Evolutionary conservation across 495 filamentous ascomycete genomes (phyloP).

Genomic region (Lasiosphaeria miniovina): DNA sequence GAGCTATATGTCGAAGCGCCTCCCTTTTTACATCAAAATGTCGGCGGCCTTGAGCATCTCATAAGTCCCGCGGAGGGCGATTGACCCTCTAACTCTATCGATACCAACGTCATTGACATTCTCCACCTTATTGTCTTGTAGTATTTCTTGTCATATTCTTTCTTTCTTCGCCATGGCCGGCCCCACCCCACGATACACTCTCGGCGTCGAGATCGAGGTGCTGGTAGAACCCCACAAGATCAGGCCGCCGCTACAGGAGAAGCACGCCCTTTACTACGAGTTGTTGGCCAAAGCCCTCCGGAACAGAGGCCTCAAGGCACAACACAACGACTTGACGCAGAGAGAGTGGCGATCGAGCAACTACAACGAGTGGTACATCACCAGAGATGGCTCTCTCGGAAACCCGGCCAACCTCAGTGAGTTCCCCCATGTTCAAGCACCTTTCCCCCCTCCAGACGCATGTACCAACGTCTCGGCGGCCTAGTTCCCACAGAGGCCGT

Average conservation of each 20-base stretch:
- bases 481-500: constrained; percentile 1
- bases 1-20: no score
- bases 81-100: no score
- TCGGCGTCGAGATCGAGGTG: constrained; percentile 4
- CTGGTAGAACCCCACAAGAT: not conserved
- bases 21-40: no score
- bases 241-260: not conserved
- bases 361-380: constrained; percentile 4
- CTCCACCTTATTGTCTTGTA: not conserved
- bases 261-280: not conserved
- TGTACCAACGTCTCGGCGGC: not conserved
- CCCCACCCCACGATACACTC: not conserved
- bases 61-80: no score
- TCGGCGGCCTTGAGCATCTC: no score
- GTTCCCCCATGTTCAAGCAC: not conserved
- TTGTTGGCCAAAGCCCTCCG: not conserved
- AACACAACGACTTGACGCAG: not conserved
- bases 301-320: not conserved
- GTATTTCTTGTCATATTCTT: not conserved
- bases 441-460: not conserved
- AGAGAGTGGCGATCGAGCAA: not conserved
- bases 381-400: not conserved
- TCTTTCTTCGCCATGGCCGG: not conserved
- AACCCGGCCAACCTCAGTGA: not conserved
- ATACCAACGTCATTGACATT: no score